Evolutionary conservation across 768 basidiomycete species (phyloP).

Genomic region (Leccinum subgranulosum): DNA sequence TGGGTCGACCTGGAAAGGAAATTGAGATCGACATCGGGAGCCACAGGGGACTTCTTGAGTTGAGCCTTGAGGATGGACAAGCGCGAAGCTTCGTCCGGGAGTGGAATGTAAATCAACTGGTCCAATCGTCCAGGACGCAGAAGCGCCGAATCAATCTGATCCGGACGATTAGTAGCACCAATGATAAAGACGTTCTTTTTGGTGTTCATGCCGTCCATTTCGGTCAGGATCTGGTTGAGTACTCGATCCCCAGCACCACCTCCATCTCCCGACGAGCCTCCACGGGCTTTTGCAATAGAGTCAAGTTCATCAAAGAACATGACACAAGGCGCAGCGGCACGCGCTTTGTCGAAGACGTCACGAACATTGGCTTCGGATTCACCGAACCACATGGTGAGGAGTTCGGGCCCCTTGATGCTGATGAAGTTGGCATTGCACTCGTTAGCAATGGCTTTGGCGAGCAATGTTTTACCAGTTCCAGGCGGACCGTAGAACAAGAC

Average conservation of each 20-base stretch:
- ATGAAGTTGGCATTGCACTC: slow-evolving; percentile 99
- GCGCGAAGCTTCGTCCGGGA: slow-evolving; percentile 92
- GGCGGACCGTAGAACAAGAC: slow-evolving; percentile 99
- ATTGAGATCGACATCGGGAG: slow-evolving; percentile 73
- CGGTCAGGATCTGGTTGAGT: slow-evolving; percentile 93
- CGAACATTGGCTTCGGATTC: slow-evolving; percentile 99
- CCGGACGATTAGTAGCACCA: slow-evolving; percentile 94
- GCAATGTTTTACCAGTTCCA: slow-evolving; percentile 98
- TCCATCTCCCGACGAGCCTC: slow-evolving; percentile 77
- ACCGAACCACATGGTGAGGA: slow-evolving; percentile 99
- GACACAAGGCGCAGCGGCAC: slow-evolving; percentile 97
- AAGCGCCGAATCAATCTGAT: slow-evolving; percentile 91
- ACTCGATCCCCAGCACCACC: slow-evolving; percentile 98
- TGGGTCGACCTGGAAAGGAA: slow-evolving; percentile 93
- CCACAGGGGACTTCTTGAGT: slow-evolving; percentile 89
- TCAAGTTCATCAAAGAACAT: slow-evolving; percentile 99
- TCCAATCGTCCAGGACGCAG: slow-evolving; percentile 98
- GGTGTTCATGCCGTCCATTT: slow-evolving; percentile 98
- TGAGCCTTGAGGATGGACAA: slow-evolving; percentile 87
- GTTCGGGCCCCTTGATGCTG: slow-evolving; percentile 98
- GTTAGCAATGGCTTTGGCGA: slow-evolving; percentile 98
- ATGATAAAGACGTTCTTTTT: slow-evolving; percentile 99
- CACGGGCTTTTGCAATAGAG: slow-evolving; percentile 97
- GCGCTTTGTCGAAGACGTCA: slow-evolving; percentile 99
- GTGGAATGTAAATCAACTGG: slow-evolving; percentile 98